Evolutionary conservation across 2,329 filamentous ascomycete species (phyloP), one percentile per base, ranked within the genome.

Genomic region (Fusarium newnesense): DNA sequence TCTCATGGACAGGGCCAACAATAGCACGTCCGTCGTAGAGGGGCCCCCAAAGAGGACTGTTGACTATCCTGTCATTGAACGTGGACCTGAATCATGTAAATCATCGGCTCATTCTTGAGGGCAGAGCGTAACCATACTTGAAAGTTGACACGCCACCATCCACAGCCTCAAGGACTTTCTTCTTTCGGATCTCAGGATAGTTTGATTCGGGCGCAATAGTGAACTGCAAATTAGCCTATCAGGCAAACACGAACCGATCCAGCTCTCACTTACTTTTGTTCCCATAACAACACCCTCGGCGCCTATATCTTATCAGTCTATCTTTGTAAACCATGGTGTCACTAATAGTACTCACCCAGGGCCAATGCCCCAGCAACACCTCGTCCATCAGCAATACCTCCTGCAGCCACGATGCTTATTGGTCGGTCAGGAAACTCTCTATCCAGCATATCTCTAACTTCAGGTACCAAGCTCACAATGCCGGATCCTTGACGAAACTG

Each of bases 361-460:
- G 85, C 82, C 67, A 91, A 69, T 4, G 87, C 86, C 4, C 89
- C 89, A 4, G 87, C 87, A 3, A 87, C 87, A 1, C 87, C 87
- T 42, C 88, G 83, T 2, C 85, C 86, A 64, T 91, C 86, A 10
- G 84, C 84, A 60, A 92, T 88, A 0, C 90, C 90, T 5, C 90
- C 90, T 7, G 90, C 87, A 9, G 88, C 90, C 7, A 91, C 76
- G 1, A 92, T 76, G 7, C 77, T 81, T 21, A 85, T 73, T 2
- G 80, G 76, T 30, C 76, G 79, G 9, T 75, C 80, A 1, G 73
- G 54, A 61, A 83, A 83, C 74, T 84, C 82, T 2, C 66, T 74
- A 6, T 76, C 78, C 21, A 91, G 70, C 61, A 87, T 82, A 64
- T 86, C 85, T 53, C 79, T 80, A 13, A 90, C 84, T 80, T 92